phyloP scores from a whole-genome alignment of 257 asterid species.

The Coffea canephora region DNA sequence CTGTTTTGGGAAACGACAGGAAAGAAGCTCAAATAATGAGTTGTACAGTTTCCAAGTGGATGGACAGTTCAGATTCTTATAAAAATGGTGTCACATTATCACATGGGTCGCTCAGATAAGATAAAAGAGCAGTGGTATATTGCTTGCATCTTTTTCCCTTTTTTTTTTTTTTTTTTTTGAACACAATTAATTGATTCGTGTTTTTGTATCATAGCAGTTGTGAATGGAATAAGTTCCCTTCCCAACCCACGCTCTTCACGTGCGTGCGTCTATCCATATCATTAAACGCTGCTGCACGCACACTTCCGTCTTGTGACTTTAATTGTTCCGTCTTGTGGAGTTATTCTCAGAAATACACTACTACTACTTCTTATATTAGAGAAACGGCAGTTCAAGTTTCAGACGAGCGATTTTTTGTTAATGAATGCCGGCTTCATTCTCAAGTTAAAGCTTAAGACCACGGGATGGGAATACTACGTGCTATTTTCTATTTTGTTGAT shows the following conservation, averaged over 20 bases:
- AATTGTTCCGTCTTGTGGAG: background rate
- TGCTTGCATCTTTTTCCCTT: background rate
- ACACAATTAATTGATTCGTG: background rate
- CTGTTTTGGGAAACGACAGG: conserved; percentile 14
- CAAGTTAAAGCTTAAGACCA: background rate
- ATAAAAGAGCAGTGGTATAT: background rate
- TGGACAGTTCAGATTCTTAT: conserved; percentile 12
- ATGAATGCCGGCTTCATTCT: background rate
- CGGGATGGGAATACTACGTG: background rate
- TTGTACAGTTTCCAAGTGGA: background rate
- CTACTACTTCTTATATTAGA: no score
- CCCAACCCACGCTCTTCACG: background rate
- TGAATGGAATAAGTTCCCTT: background rate
- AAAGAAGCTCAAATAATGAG: background rate
- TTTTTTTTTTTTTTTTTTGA: no score
- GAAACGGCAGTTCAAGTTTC: no score
- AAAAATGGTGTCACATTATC: background rate
- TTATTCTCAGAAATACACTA: no score
- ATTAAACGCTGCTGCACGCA: background rate
- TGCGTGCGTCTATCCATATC: background rate
- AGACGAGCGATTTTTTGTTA: no score
- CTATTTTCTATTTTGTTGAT: background rate
- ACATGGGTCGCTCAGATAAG: background rate
- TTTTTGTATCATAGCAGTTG: background rate
- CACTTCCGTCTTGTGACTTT: background rate